Conservation (phyloP, 495 filamentous ascomycete genomes). For the Neurospora discreta region DNA sequence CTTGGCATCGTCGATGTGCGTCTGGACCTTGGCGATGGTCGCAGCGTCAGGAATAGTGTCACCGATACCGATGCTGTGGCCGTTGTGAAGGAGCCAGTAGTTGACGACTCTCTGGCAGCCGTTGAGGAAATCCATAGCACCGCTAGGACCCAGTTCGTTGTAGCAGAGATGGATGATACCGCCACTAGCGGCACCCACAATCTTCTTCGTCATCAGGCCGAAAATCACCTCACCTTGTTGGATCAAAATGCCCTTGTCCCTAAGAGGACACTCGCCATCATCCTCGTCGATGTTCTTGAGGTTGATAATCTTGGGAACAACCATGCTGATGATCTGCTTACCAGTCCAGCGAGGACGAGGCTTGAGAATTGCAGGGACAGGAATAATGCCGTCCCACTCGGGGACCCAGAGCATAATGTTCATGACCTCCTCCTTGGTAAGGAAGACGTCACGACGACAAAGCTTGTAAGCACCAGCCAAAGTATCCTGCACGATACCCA, state of each 20-base stretch:
- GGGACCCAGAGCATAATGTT: conserved; percentile 94
- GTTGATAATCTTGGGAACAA: conserved; percentile 79
- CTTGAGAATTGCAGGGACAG: conserved; percentile 80
- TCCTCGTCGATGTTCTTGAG: conserved; percentile 52
- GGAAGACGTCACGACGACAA: conserved; percentile 81
- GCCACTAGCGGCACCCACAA: conserved; percentile 72
- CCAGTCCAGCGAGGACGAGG: conserved; percentile 94
- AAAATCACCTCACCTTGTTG: conserved; percentile 82
- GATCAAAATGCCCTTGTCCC: conserved; percentile 73
- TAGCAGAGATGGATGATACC: conserved; percentile 93
- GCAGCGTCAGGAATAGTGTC: conserved; percentile 85
- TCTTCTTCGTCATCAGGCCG: conserved; percentile 86
- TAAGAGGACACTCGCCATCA: conserved; percentile 47
- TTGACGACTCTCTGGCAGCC: conserved; percentile 85
- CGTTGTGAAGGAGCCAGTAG: conserved; percentile 97
- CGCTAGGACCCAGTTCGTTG: conserved; percentile 82
- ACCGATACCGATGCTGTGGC: conserved; percentile 96
- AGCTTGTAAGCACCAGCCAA: conserved; percentile 95
- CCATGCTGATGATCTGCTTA: conserved; percentile 92
- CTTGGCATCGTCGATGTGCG: conserved; percentile 69
- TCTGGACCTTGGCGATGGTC: conserved; percentile 75
- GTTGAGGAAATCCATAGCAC: conserved; percentile 89
- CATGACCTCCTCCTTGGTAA: conserved; percentile 85
- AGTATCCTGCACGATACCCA: conserved; percentile 99
- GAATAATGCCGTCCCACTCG: conserved; percentile 92